These are phyloP conservation scores for Pleurotus sapidus DNA, from an alignment of 768 basidiomycete species.

Conservation along the genomic window DNA sequence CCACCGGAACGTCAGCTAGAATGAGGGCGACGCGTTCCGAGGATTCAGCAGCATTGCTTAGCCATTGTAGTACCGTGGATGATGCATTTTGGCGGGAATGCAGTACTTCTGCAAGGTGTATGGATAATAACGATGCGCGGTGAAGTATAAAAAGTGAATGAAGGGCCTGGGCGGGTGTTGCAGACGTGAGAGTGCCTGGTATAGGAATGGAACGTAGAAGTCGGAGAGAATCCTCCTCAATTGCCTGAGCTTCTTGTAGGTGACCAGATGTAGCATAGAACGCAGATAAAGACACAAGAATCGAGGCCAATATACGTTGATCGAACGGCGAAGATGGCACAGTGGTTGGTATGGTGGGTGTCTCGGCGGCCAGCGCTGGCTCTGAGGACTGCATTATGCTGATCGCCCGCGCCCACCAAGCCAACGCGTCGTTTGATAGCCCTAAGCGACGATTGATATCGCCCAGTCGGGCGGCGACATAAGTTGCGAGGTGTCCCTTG, in stretches of 20 bases:
- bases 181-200: constrained; percentile 37
- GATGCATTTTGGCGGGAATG: constrained; percentile 44
- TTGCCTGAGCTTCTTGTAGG: constrained; percentile 47
- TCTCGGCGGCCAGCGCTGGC: constrained; percentile 12
- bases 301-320: constrained; percentile 59
- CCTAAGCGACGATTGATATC: constrained; percentile 59
- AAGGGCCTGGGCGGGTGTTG: constrained; percentile 56
- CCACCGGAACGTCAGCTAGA: constrained; percentile 43
- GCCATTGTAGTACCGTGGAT: constrained; percentile 48
- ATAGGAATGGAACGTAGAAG: constrained; percentile 53
- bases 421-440: constrained; percentile 47
- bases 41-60: constrained; percentile 60
- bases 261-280: constrained; percentile 61
- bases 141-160: constrained; percentile 69
- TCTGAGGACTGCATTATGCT: constrained; percentile 36
- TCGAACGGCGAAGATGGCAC: constrained; percentile 56
- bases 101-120: constrained; percentile 73
- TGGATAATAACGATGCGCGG: constrained; percentile 67
- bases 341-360: constrained; percentile 29
- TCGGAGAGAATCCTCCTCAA: constrained; percentile 54
- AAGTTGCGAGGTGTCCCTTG: constrained; percentile 43
- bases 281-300: constrained; percentile 70
- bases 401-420: constrained; percentile 69
- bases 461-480: constrained; percentile 63
- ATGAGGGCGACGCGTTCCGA: constrained; percentile 62